Percentiles rank a stretch among this genome's conserved stretches.
These are phyloP conservation scores for Viola pubescens DNA, from an alignment of 441 rosid genomes.

Conservation along the genomic window DNA sequence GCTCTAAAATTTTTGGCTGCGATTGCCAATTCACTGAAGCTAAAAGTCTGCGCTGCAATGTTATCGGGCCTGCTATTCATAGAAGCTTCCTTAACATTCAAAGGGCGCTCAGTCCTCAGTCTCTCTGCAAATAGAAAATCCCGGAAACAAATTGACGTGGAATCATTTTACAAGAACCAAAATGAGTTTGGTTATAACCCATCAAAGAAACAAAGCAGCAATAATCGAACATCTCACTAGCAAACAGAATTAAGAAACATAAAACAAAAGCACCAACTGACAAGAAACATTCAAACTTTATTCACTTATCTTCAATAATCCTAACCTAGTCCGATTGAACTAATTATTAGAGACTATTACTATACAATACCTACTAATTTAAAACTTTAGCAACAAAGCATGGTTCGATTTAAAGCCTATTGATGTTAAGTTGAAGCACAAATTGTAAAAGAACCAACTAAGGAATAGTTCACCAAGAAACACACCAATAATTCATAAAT, in stretches of 20 bases:
- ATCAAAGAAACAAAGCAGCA: neutral
- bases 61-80: conserved; percentile 36
- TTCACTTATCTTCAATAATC: neutral
- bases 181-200: neutral
- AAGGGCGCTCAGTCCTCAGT: conserved; percentile 26
- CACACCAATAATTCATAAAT: neutral
- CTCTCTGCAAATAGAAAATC: conserved; percentile 33
- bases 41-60: conserved; percentile 49
- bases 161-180: neutral
- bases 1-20: conserved; percentile 51
- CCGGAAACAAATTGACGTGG: neutral
- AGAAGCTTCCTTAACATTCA: conserved; percentile 26
- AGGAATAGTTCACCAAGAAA: too few relatives aligned
- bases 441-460: too few relatives aligned
- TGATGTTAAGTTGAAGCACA: too few relatives aligned
- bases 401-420: too few relatives aligned
- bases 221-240: neutral
- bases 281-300: neutral
- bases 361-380: too few relatives aligned
- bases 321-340: too few relatives aligned
- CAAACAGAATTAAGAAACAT: neutral
- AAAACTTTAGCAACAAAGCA: too few relatives aligned
- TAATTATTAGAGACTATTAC: too few relatives aligned
- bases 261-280: neutral
- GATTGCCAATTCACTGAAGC: conserved; percentile 49